Conservation (phyloP, 1,284 basidiomycete genomes). For the Rhodotorula mucilaginosa region DNA sequence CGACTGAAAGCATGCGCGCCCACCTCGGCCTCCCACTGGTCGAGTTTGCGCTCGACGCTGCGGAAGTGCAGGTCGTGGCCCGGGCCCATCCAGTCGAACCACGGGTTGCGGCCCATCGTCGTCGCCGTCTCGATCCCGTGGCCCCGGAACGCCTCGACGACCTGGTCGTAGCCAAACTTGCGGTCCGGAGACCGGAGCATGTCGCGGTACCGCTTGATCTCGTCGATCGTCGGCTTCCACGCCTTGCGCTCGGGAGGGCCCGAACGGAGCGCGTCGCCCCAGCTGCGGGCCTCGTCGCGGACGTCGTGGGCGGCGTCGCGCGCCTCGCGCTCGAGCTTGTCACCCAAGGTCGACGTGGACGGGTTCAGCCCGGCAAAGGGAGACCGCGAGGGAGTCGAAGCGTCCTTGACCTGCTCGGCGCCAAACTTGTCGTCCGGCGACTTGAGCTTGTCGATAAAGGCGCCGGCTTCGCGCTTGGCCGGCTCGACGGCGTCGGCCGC, state of each 20-base stretch:
- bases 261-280: constrained; percentile 7
- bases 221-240: constrained; percentile 10
- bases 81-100: constrained; percentile 17
- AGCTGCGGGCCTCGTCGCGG: constrained; percentile 10
- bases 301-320: not conserved
- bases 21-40: constrained; percentile 22
- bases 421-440: constrained; percentile 11
- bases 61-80: constrained; percentile 5
- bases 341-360: constrained; percentile 1
- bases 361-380: not conserved
- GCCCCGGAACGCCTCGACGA: constrained; percentile 13
- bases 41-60: constrained; percentile 7
- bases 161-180: constrained; percentile 18
- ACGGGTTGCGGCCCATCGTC: constrained; percentile 5
- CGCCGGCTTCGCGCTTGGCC: constrained; percentile 17
- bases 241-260: constrained; percentile 3
- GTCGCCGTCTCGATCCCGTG: constrained; percentile 12
- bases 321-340: constrained; percentile 10
- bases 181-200: not conserved
- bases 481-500: constrained; percentile 8
- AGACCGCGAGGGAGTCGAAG: not conserved
- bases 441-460: constrained; percentile 5
- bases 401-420: constrained; percentile 20
- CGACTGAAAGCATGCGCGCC: not conserved
- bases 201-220: constrained; percentile 16